These are phyloP conservation scores for Epichloe amarillans DNA, from an alignment of 2,329 filamentous ascomycete species.

Conservation along the genomic window DNA sequence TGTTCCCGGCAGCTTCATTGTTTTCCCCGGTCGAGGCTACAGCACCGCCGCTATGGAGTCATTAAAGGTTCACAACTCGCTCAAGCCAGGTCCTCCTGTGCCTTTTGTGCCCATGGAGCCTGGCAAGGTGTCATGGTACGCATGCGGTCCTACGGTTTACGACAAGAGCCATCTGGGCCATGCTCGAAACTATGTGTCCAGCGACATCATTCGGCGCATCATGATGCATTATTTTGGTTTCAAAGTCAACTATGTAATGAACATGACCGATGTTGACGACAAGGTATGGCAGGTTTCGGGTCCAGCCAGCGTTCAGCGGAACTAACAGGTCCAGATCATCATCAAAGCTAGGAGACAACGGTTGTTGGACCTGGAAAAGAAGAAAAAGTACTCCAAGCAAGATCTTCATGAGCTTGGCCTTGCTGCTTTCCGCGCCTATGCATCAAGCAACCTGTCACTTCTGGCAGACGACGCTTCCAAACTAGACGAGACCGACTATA, in stretches of 20 bases:
- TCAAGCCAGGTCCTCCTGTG: slow-evolving; percentile 58
- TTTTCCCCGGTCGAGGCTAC: slow-evolving; percentile 18
- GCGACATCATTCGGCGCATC: slow-evolving; percentile 76
- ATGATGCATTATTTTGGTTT: slow-evolving; percentile 73
- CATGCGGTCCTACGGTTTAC: slow-evolving; percentile 77
- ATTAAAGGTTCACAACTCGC: slow-evolving; percentile 67
- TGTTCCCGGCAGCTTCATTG: slow-evolving; percentile 14
- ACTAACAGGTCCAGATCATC: slow-evolving; percentile 31
- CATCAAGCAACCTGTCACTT: slow-evolving; percentile 39
- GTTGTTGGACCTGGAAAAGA: slow-evolving; percentile 64
- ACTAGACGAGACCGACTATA: slow-evolving; percentile 38
- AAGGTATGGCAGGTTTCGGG: slow-evolving; percentile 33
- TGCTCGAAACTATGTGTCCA: slow-evolving; percentile 81
- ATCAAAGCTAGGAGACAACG: slow-evolving; percentile 61
- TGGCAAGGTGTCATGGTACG: slow-evolving; percentile 71
- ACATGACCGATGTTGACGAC: slow-evolving; percentile 76
- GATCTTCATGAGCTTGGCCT: slow-evolving; percentile 34
- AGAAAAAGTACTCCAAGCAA: slow-evolving; percentile 44
- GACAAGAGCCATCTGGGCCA: slow-evolving; percentile 74
- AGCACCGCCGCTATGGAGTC: slow-evolving; percentile 33
- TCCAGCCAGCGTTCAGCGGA: not conserved
- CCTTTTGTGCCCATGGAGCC: slow-evolving; percentile 61
- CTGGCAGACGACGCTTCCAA: slow-evolving; percentile 29
- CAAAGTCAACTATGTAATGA: slow-evolving; percentile 79
- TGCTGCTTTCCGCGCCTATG: slow-evolving; percentile 42